Conservation (phyloP, 2,329 filamentous ascomycete genomes). For the Aureobasidium sp. region DNA sequence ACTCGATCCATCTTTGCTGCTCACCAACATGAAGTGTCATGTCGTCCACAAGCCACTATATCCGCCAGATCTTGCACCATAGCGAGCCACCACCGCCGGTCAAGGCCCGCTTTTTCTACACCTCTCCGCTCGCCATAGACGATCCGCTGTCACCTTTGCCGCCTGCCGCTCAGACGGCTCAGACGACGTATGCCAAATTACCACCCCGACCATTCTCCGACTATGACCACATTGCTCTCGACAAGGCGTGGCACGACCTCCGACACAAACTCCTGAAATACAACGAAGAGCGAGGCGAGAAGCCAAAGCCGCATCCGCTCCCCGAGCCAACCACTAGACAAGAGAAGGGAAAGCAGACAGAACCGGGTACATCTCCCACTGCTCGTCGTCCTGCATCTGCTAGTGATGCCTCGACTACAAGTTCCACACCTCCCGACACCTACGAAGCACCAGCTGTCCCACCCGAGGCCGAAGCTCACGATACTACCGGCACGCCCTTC, state of each 20-base stretch:
- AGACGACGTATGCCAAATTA: constrained; percentile 21
- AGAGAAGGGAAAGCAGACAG: constrained; percentile 13
- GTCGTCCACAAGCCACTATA: constrained; percentile 35
- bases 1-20: not conserved
- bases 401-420: constrained; percentile 4
- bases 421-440: not conserved
- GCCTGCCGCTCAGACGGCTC: constrained; percentile 24
- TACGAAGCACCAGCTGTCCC: constrained; percentile 17
- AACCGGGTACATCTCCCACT: not conserved
- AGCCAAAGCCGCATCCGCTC: constrained; percentile 17
- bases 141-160: constrained; percentile 34
- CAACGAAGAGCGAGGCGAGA: constrained; percentile 31
- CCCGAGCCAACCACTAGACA: not conserved
- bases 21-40: constrained; percentile 9
- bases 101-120: constrained; percentile 33
- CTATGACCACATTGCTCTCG: constrained; percentile 31
- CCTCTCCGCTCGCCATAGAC: constrained; percentile 31
- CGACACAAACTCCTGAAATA: constrained; percentile 29
- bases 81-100: constrained; percentile 30
- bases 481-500: constrained; percentile 45
- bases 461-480: constrained; percentile 18
- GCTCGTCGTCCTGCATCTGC: not conserved
- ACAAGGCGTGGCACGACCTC: constrained; percentile 32
- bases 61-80: constrained; percentile 38
- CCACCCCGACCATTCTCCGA: constrained; percentile 33